Conservation (phyloP, 2,329 filamentous ascomycete species). For the Zalaria obscura region DNA sequence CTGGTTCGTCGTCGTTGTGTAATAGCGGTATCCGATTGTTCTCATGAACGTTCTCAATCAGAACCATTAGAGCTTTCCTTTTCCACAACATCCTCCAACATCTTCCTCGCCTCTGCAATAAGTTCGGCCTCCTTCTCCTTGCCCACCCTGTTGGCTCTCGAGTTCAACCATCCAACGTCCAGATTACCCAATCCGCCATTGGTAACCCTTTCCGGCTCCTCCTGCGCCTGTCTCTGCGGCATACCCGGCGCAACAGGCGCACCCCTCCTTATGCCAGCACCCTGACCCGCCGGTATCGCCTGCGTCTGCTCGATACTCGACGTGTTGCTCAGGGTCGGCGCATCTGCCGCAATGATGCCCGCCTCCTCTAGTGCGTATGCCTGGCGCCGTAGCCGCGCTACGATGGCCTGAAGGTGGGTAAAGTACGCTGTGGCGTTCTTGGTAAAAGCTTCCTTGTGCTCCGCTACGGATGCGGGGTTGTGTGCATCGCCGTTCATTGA, state of each 20-base stretch:
- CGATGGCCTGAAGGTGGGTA: constrained; percentile 55
- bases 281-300: constrained; percentile 3
- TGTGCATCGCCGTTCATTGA: constrained; percentile 33
- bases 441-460: constrained; percentile 47
- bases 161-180: constrained; percentile 84
- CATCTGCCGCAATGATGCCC: constrained; percentile 47
- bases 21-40: too few relatives aligned
- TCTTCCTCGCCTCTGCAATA: constrained; percentile 46
- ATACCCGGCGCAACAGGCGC: background rate
- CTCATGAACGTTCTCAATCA: background rate
- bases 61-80: constrained; percentile 4
- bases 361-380: constrained; percentile 73
- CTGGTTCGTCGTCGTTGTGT: too few relatives aligned
- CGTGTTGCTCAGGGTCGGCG: constrained; percentile 18
- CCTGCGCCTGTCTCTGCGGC: constrained; percentile 3
- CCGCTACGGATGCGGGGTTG: constrained; percentile 33
- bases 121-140: constrained; percentile 74
- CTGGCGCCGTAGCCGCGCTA: constrained; percentile 60
- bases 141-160: constrained; percentile 66
- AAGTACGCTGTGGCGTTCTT: constrained; percentile 47
- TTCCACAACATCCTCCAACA: constrained; percentile 29
- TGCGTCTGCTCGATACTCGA: background rate
- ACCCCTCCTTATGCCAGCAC: constrained; percentile 6
- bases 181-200: constrained; percentile 41
- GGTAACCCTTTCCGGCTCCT: constrained; percentile 16